Evolutionary conservation across 495 filamentous ascomycete species (phyloP).

Genomic region (Penicillium ochrochloron): DNA sequence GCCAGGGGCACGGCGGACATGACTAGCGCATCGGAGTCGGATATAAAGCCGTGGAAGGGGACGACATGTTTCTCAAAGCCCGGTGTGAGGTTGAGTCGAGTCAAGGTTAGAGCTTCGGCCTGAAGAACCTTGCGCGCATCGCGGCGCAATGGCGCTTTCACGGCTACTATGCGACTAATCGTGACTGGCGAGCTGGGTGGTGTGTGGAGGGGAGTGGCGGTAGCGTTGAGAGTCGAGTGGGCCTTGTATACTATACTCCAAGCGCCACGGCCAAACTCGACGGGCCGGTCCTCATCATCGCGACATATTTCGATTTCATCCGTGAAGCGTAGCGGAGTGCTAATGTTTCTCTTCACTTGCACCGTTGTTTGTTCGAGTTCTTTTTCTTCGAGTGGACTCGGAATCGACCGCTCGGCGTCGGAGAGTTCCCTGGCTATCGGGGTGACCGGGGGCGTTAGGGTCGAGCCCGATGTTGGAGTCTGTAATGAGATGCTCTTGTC

Average conservation of each 20-base stretch:
- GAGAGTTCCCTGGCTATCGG: conserved; percentile 35
- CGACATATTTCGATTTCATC: conserved; percentile 43
- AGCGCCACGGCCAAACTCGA: conserved; percentile 59
- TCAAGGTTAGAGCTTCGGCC: conserved; percentile 57
- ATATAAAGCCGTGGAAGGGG: conserved; percentile 60
- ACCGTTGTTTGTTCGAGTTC: neutral
- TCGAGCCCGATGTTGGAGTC: conserved; percentile 19
- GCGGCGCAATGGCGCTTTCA: conserved; percentile 56
- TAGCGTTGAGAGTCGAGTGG: conserved; percentile 19
- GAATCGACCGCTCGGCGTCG: conserved; percentile 10
- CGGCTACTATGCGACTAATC: conserved; percentile 48
- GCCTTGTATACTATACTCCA: conserved; percentile 67
- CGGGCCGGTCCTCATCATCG: conserved; percentile 31
- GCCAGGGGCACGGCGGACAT: conserved; percentile 56
- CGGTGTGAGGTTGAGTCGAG: conserved; percentile 46
- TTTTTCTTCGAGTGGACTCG: conserved; percentile 15
- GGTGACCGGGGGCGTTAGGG: conserved; percentile 45
- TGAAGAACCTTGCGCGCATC: conserved; percentile 55
- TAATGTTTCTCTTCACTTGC: conserved; percentile 20
- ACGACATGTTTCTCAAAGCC: conserved; percentile 49
- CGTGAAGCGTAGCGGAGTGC: conserved; percentile 34
- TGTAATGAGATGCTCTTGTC: conserved; percentile 19
- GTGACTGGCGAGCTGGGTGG: conserved; percentile 55
- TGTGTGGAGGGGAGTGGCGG: conserved; percentile 27
- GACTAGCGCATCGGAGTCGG: conserved; percentile 53